Evolutionary conservation across 2,329 filamentous ascomycete species (phyloP).

Genomic region (Colletotrichum lentis): DNA sequence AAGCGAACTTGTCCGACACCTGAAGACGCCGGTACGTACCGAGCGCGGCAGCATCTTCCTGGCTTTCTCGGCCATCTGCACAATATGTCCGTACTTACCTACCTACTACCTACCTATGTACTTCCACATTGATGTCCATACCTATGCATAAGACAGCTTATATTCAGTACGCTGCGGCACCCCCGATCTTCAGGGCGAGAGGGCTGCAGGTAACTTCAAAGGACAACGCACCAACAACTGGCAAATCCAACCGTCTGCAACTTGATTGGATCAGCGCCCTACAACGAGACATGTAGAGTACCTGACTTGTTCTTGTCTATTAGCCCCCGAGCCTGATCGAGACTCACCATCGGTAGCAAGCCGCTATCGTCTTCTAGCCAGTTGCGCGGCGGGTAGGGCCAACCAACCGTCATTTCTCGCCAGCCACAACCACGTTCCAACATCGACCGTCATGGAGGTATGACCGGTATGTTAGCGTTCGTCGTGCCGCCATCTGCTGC

Average conservation of each 20-base stretch:
- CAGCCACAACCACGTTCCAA: slow-evolving; percentile 28
- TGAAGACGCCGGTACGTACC: slow-evolving; percentile 12
- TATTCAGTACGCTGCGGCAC: neutral
- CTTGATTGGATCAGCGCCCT: neutral
- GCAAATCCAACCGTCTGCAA: slow-evolving; percentile 4
- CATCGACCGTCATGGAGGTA: slow-evolving; percentile 18
- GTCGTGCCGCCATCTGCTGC: slow-evolving; percentile 4
- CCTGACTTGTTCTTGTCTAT: neutral
- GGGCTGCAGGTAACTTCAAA: neutral
- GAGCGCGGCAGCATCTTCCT: slow-evolving; percentile 18
- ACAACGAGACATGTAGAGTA: neutral
- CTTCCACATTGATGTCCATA: neutral
- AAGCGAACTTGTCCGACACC: neutral
- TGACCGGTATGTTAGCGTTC: slow-evolving; percentile 25
- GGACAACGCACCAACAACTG: slow-evolving; percentile 8
- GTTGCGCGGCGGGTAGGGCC: slow-evolving; percentile 16
- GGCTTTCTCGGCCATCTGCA: slow-evolving; percentile 30
- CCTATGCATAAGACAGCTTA: neutral
- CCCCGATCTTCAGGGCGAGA: neutral
- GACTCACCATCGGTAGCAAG: neutral
- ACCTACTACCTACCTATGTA: too few species aligned
- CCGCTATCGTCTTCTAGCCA: neutral
- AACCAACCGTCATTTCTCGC: slow-evolving; percentile 27
- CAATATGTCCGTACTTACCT: slow-evolving; percentile 21
- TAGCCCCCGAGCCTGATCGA: neutral